Evolutionary conservation across 108 stramenopile species (phyloP), one percentile per base, ranked within the genome.

Genomic region (Cyclotella baltica): DNA sequence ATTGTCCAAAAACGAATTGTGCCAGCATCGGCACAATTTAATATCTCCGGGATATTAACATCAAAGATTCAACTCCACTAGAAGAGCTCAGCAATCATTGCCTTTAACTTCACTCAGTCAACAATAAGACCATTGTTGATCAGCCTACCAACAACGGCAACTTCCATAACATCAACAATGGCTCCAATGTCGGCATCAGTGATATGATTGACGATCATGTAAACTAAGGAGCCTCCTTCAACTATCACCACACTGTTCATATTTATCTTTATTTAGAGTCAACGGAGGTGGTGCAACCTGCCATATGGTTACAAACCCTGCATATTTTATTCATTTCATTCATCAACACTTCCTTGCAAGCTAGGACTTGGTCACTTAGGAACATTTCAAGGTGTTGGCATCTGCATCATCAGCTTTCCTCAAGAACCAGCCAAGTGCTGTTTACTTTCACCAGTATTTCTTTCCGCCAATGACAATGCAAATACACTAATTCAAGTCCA

Each of bases 211-310:
- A 64, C 33, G 11, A n/a, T 30, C 63, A 18, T 20, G 68, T 69
- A 69, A 69, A 69, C 48, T 69, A n/a, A 4, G 3, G 28, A 69
- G 68, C 50, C 68, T 69, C 48, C 31, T 23, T 23, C 48, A n/a
- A 3, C 9, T 5, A 48, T 16, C 22, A 18, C 68, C 68, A 53
- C 68, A 69, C 22, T 20, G n/a, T 19, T n/a, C 48, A 31, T 11
- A 16, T 15, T 30, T 29, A 28, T 9, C 28, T 25, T 33, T 34
- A 51, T 69, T 38, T 23, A 6, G 65, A 16, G 31, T 67, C 23
- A 19, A 67, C 27, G 65, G 40, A 67, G 65, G 65, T n/a, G 65
- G 65, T 37, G 65, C 65, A 13, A 40, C 30, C 20, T 67, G 65
- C 27, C 65, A 67, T 48, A 8, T 38, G n/a, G 40, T 38, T 6